Conservation (phyloP, 2,329 filamentous ascomycete genomes). For the Phyllosticta citribraziliensis region DNA sequence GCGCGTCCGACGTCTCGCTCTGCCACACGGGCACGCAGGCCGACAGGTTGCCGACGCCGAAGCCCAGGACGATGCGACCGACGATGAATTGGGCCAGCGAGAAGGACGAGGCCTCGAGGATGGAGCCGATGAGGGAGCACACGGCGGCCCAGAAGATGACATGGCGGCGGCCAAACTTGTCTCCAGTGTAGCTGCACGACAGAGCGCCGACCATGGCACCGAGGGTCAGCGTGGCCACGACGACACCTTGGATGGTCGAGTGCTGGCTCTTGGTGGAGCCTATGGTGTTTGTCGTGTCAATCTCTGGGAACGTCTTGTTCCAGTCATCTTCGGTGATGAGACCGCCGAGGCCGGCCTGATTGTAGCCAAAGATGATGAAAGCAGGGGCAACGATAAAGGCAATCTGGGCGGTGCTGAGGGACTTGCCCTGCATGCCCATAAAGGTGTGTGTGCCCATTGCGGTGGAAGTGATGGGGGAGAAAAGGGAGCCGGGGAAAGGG, state of each 20-base stretch:
- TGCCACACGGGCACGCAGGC: conserved; percentile 41
- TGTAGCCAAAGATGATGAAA: conserved; percentile 44
- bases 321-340: conserved; percentile 32
- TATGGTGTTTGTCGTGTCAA: conserved; percentile 37
- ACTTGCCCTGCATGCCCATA: conserved; percentile 17
- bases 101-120: conserved; percentile 37
- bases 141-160: conserved; percentile 34
- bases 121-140: conserved; percentile 33
- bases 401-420: conserved; percentile 24
- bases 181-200: conserved; percentile 36
- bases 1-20: conserved; percentile 28
- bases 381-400: conserved; percentile 30
- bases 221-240: conserved; percentile 37
- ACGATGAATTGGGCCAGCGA: conserved; percentile 37
- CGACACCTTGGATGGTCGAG: conserved; percentile 36
- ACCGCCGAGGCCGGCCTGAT: conserved; percentile 42
- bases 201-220: conserved; percentile 39
- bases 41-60: conserved; percentile 35
- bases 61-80: conserved; percentile 35
- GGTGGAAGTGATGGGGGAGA: conserved; percentile 34
- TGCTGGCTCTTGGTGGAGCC: conserved; percentile 35
- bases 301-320: conserved; percentile 38
- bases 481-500: background rate
- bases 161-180: conserved; percentile 36
- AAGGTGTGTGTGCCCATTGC: conserved; percentile 33